Conservation (phyloP, 129 eudicot species). For the Scalesia atractyloides region DNA sequence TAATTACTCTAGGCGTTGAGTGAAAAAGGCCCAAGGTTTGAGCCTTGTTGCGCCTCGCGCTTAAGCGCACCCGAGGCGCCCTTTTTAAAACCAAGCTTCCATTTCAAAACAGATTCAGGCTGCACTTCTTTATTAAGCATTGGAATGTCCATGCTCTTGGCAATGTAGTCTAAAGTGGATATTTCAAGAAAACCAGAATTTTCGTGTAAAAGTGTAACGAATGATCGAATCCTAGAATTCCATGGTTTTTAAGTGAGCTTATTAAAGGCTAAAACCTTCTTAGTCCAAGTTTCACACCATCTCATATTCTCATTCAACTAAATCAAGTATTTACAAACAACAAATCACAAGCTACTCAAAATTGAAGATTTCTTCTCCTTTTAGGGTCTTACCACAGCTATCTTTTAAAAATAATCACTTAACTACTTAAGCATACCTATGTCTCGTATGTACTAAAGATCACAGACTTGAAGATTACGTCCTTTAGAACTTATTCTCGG, state of each 20-base stretch:
- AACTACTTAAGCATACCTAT: no score
- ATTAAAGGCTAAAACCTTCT: neutral
- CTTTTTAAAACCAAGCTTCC: no score
- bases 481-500: no score
- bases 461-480: no score
- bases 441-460: no score
- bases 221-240: neutral
- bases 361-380: neutral
- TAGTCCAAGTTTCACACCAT: neutral
- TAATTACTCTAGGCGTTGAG: no score
- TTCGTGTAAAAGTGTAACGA: neutral
- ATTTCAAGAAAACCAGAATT: neutral
- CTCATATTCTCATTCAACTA: conserved; percentile 7
- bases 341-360: no score
- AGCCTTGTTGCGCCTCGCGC: no score
- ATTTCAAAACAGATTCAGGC: neutral
- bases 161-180: neutral
- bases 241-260: neutral
- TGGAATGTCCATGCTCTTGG: neutral
- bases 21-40: no score
- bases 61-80: no score
- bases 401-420: neutral
- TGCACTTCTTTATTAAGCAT: neutral
- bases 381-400: neutral
- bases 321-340: neutral